Conservation (phyloP, 495 filamentous ascomycete genomes). For the Cryomyces minteri region DNA sequence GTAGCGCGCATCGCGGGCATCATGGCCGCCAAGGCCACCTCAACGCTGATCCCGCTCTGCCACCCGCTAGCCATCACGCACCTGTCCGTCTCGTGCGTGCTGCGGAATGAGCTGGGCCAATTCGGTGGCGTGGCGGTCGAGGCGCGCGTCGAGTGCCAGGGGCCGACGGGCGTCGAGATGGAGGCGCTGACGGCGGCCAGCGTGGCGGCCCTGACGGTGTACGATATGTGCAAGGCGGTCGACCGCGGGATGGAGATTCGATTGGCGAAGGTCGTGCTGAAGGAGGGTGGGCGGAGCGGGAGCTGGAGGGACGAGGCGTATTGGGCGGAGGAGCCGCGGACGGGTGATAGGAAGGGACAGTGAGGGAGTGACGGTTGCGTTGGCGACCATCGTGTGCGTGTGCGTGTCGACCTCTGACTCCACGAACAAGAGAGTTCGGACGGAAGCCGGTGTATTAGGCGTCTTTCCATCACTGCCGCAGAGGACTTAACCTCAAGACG, state of each 20-base stretch:
- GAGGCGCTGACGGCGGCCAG: conserved; percentile 76
- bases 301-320: conserved; percentile 30
- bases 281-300: conserved; percentile 79
- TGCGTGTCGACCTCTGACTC: too few relatives aligned
- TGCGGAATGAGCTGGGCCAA: not conserved
- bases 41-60: conserved; percentile 69
- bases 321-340: not conserved
- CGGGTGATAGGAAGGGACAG: not conserved
- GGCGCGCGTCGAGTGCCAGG: conserved; percentile 61
- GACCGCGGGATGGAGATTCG: conserved; percentile 69
- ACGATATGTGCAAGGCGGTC: conserved; percentile 96
- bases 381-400: too few relatives aligned
- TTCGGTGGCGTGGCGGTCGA: conserved; percentile 43
- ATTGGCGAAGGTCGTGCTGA: conserved; percentile 50
- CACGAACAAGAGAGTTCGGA: too few relatives aligned
- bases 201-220: conserved; percentile 66
- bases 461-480: too few relatives aligned
- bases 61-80: conserved; percentile 69
- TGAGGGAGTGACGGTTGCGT: too few relatives aligned
- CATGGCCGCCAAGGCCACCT: conserved; percentile 72
- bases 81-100: conserved; percentile 27
- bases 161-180: conserved; percentile 94
- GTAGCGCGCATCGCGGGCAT: conserved; percentile 85
- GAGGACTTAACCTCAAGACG: too few relatives aligned
- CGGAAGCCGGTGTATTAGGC: too few relatives aligned